Base-by-base conservation (phyloP, 371 early-diverging fungal species). In the Zopfochytrium polystomum region DNA sequence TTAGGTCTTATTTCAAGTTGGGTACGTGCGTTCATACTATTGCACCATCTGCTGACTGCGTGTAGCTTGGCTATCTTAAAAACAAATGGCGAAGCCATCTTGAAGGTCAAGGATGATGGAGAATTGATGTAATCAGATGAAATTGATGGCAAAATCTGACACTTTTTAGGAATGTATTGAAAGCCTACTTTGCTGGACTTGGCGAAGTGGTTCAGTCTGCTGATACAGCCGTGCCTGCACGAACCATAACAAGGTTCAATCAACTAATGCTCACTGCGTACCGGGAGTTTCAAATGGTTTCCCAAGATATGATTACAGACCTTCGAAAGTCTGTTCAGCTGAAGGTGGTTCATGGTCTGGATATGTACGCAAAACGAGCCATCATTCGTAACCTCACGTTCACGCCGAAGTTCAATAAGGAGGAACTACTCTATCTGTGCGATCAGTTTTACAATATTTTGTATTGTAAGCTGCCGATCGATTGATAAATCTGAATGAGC, bases 291-390 rank as follows among this genome's bases (percentile, higher is more conserved):
- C 84, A 89, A 27, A 76, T 70, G 42, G 83, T 98, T 2, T 91
- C 91, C 2, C 82, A 87, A 30, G 88, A 86, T 9, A 68, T 80
- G 60, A 84, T 98, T 26, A 76, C 81, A 3, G 93, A 93, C 50
- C 74, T 95, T 53, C 83, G 98, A 34, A 86, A 89, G 50, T 82
- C 85, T n/a, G 86, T 88, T 68, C 94, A 94, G 74, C 83, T 95
- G 55, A 91, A 91, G 65, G 92, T 96, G 15, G 90, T 93, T n/a
- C 95, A 96, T 59, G 89, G 90, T 22, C 87, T 98, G 60, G 94
- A 94, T 72, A 85, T 86, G 30, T 98, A 91, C 61, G 89, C 96
- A 0, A 96, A 95, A 61, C 87, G 93, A 63, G 87, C 88, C 0
- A 82, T 88, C 18, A 78, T 96, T 27, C 86, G 96, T 18, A 90